A percentile compares a stretch with the other conserved stretches of the same genome.
These are phyloP conservation scores for Xanthoconium separans DNA, from an alignment of 1,284 basidiomycete genomes.

Conservation along the genomic window DNA sequence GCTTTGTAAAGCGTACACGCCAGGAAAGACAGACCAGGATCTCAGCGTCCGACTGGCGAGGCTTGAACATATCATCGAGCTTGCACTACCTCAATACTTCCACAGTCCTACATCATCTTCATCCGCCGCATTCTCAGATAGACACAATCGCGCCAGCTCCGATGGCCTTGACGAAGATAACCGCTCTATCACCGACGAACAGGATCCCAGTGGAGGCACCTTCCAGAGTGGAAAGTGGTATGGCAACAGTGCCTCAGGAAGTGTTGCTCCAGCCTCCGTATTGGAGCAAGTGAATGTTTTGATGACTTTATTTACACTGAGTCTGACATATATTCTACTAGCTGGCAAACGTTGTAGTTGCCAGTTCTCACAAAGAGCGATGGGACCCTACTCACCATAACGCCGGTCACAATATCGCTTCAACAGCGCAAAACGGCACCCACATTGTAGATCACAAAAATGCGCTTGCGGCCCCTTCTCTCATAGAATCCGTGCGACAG, in stretches of 20 bases:
- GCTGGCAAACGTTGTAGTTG: constrained; percentile 61
- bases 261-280: constrained; percentile 72
- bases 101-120: constrained; percentile 35
- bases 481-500: constrained; percentile 47
- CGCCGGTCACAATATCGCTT: constrained; percentile 1
- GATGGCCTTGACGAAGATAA: constrained; percentile 55
- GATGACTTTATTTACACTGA: constrained; percentile 6
- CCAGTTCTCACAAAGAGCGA: constrained; percentile 31
- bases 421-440: constrained; percentile 26
- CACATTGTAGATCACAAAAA: constrained; percentile 28
- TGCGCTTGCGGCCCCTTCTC: constrained; percentile 27
- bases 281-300: constrained; percentile 64
- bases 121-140: constrained; percentile 34
- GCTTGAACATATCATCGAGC: constrained; percentile 76
- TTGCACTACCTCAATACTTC: constrained; percentile 72
- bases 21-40: constrained; percentile 81
- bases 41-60: constrained; percentile 67
- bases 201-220: constrained; percentile 69
- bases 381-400: constrained; percentile 26
- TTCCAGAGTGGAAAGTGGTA: constrained; percentile 84
- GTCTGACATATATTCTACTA: constrained; percentile 29
- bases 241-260: constrained; percentile 76
- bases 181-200: constrained; percentile 67
- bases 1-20: constrained; percentile 81
- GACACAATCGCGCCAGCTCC: constrained; percentile 46